Evolutionary conservation across 257 asterid species (phyloP).

Genomic region (Echium plantagineum): DNA sequence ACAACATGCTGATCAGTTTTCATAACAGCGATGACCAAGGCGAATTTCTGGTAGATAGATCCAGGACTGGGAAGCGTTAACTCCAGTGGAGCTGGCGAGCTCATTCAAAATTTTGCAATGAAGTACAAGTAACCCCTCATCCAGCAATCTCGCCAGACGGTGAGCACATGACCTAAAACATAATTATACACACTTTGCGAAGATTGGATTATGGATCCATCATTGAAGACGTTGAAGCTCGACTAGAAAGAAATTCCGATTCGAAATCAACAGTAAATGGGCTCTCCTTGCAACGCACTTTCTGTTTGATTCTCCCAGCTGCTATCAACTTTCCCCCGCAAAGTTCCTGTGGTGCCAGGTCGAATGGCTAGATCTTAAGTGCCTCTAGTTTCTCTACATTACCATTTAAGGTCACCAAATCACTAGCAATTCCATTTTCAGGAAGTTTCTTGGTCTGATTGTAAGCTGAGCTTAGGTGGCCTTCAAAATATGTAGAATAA

Average conservation of each 20-base stretch:
- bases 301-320: background rate
- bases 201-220: constrained; percentile 14
- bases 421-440: constrained; percentile 36
- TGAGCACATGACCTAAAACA: constrained; percentile 12
- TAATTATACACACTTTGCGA: constrained; percentile 26
- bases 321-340: background rate
- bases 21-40: constrained; percentile 9
- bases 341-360: constrained; percentile 8
- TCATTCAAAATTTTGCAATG: constrained; percentile 3
- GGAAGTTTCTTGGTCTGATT: constrained; percentile 28
- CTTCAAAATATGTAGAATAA: constrained; percentile 63
- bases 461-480: constrained; percentile 49
- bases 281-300: background rate
- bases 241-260: constrained; percentile 4
- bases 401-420: constrained; percentile 45
- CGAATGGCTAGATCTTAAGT: constrained; percentile 43
- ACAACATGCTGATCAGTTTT: constrained; percentile 38
- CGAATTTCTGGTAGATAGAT: constrained; percentile 6
- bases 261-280: no score
- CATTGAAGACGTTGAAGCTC: constrained; percentile 10
- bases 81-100: constrained; percentile 9
- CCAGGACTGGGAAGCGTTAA: background rate
- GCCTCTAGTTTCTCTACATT: constrained; percentile 39
- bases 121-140: background rate
- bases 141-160: background rate